Evolutionary conservation across 2,329 filamentous ascomycete genomes (phyloP), one percentile per base, ranked within the genome.

Genomic region (Fusarium poae): DNA sequence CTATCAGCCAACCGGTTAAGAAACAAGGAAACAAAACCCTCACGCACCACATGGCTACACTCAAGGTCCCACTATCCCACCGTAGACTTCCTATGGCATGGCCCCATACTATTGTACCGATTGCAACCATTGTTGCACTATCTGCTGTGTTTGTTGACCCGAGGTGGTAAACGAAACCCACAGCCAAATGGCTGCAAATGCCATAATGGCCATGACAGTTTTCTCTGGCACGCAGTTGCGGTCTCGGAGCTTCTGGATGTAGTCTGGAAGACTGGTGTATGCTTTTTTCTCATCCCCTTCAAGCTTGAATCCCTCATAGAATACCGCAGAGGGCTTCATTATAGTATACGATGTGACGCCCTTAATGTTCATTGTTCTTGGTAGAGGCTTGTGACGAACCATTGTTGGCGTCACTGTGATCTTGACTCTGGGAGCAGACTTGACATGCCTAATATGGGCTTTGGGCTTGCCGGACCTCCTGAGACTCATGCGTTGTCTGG

Each of bases 361-460:
- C 12, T 58, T 35, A 3, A 37, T 29, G 11, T 56, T 53, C 25
- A 61, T 18, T 2, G 51, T 55, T 21, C 65, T 49, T 4, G 44
- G 27, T n/a, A 54, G 58, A 7, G 58, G 62, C 23, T 53, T 71
- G 62, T 74, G 55, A 15, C 70, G 72, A 42, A 67, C 45, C 23
- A 79, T 72, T 21, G 62, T 61, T 6, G 78, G 78, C 2, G 65
- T 62, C 4, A 74, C 69, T 4, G 72, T 73, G n/a, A 79, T 75
- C 62, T 78, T 78, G 34, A 79, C 71, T n/a, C 78, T 73, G 9
- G 75, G 68, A 29, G 51, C 29, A 39, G 55, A 70, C 4, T 44
- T 29, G 15, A 62, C 52, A 16, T 20, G 35, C 8, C 45, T 35
- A 1, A 29, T n/a, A 3, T 37, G 37, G 34, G 54, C 39, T 7